Percentiles rank a stretch among this genome's conserved stretches.
These are phyloP conservation scores for Moniliella sp. DNA, from an alignment of 1,284 basidiomycete species.

Conservation along the genomic window DNA sequence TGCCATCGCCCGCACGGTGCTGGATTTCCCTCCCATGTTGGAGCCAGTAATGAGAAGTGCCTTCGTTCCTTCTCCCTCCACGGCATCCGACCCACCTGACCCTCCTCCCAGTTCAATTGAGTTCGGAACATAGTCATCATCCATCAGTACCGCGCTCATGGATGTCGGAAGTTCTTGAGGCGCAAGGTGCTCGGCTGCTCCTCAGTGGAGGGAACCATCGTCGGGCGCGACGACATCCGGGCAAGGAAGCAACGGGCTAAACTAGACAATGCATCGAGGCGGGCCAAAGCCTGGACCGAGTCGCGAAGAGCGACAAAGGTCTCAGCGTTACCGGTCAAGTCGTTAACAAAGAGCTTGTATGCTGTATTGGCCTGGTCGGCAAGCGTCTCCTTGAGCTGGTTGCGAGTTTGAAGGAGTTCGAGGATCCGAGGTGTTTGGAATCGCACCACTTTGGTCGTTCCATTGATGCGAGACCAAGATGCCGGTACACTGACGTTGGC, in stretches of 20 bases:
- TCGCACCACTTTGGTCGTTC: slow-evolving; percentile 52
- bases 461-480: slow-evolving; percentile 57
- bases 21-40: slow-evolving; percentile 47
- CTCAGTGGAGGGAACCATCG: background rate
- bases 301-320: slow-evolving; percentile 14
- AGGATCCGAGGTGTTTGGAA: slow-evolving; percentile 59
- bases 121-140: slow-evolving; percentile 18
- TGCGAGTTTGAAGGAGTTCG: slow-evolving; percentile 49
- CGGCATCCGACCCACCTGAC: background rate
- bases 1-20: slow-evolving; percentile 31
- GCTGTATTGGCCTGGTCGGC: slow-evolving; percentile 37
- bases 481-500: slow-evolving; percentile 54
- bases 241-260: slow-evolving; percentile 10
- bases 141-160: slow-evolving; percentile 17
- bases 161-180: slow-evolving; percentile 16
- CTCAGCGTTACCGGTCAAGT: slow-evolving; percentile 5
- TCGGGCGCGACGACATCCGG: slow-evolving; percentile 7
- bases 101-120: slow-evolving; percentile 10
- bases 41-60: slow-evolving; percentile 25
- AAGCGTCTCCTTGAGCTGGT: slow-evolving; percentile 56
- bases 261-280: slow-evolving; percentile 14
- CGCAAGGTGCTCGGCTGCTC: background rate
- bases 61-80: background rate
- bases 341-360: slow-evolving; percentile 9
- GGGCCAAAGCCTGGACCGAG: slow-evolving; percentile 10